Conservation (phyloP, 176 grass and related monocot species). For the Zoysia japonica region DNA sequence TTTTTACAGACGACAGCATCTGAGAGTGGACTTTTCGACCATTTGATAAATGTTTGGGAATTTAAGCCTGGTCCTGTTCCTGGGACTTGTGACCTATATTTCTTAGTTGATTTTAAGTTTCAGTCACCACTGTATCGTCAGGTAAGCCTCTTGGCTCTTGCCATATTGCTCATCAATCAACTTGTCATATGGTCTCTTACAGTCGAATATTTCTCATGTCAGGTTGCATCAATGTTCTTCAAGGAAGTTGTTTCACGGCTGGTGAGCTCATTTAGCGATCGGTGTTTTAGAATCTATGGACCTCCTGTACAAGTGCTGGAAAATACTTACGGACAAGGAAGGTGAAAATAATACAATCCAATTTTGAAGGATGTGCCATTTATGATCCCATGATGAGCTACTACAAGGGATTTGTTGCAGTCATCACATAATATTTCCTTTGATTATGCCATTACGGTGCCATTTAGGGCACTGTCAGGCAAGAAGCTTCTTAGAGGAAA, state of each 20-base stretch:
- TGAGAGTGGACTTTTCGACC: slow-evolving; percentile 79
- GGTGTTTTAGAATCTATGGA: slow-evolving; percentile 93
- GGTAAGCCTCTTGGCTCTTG: slow-evolving; percentile 39
- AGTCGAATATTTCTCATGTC: slow-evolving; percentile 23
- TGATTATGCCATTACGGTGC: neutral
- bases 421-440: slow-evolving; percentile 9
- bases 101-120: slow-evolving; percentile 95
- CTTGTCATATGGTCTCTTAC: slow-evolving; percentile 5
- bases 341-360: slow-evolving; percentile 27
- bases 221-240: slow-evolving; percentile 99
- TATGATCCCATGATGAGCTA: neutral
- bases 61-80: slow-evolving; percentile 84
- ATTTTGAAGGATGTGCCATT: slow-evolving; percentile 30
- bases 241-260: slow-evolving; percentile 86
- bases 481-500: slow-evolving; percentile 29
- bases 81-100: slow-evolving; percentile 88
- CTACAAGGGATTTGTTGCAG: neutral
- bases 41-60: slow-evolving; percentile 94
- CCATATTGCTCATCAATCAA: neutral
- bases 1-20: slow-evolving; percentile 77
- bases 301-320: slow-evolving; percentile 67
- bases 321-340: slow-evolving; percentile 67
- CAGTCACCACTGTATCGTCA: slow-evolving; percentile 91
- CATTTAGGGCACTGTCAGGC: slow-evolving; percentile 15
- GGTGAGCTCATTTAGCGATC: slow-evolving; percentile 67